A percentile compares a stretch with the other conserved stretches of the same genome.
phyloP scores from a whole-genome alignment of 805 yeast species.

The Candida coquimbonensis region DNA sequence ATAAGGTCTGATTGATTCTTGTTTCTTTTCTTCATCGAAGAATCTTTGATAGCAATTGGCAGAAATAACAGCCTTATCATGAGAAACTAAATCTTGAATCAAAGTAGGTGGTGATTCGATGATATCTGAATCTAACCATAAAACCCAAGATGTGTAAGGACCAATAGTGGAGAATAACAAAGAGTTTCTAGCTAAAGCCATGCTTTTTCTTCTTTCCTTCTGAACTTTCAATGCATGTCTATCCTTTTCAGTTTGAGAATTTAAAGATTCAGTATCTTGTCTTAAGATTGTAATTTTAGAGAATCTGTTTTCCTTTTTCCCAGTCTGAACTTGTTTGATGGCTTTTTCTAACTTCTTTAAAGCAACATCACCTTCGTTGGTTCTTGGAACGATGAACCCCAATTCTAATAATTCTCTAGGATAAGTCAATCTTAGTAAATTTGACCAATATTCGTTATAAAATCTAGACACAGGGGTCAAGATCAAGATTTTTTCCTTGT shows the following conservation, averaged over 20 bases:
- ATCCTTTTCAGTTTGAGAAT: slow-evolving; percentile 73
- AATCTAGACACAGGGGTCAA: slow-evolving; percentile 89
- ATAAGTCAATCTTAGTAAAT: slow-evolving; percentile 64
- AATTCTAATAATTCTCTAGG: slow-evolving; percentile 81
- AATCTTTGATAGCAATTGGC: slow-evolving; percentile 92
- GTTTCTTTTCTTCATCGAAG: slow-evolving; percentile 50
- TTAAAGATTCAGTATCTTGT: slow-evolving; percentile 79
- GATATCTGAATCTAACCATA: slow-evolving; percentile 95
- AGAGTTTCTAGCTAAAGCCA: slow-evolving; percentile 95
- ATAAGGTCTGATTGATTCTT: slow-evolving; percentile 68
- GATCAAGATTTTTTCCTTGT: slow-evolving; percentile 77
- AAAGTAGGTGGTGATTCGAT: slow-evolving; percentile 80
- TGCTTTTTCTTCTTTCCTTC: slow-evolving; percentile 78
- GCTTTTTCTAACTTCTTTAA: slow-evolving; percentile 66
- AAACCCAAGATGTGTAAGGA: slow-evolving; percentile 88
- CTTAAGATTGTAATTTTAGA: slow-evolving; percentile 81
- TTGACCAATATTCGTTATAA: slow-evolving; percentile 82
- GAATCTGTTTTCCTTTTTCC: slow-evolving; percentile 58
- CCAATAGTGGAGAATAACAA: slow-evolving; percentile 81
- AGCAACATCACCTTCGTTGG: slow-evolving; percentile 74
- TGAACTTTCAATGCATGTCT: slow-evolving; percentile 85
- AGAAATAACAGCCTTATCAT: slow-evolving; percentile 79
- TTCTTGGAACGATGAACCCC: slow-evolving; percentile 88
- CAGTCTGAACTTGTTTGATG: slow-evolving; percentile 63
- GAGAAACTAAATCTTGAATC: slow-evolving; percentile 80